These are phyloP conservation scores for Hypoxylon rubiginosum DNA, from an alignment of 2,329 filamentous ascomycete genomes.

Conservation along the genomic window DNA sequence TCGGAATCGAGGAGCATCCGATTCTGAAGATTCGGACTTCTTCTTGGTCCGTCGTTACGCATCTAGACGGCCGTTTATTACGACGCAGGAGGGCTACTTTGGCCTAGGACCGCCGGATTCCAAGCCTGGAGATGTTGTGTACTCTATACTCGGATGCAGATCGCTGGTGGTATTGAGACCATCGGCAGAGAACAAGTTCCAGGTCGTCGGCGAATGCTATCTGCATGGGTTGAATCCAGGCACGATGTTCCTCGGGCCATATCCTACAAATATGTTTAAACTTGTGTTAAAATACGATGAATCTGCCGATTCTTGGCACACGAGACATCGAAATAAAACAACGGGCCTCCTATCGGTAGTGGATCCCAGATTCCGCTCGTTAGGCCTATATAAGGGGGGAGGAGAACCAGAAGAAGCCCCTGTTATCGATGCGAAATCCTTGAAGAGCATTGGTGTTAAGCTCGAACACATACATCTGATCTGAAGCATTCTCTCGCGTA, in stretches of 20 bases:
- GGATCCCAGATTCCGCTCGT: background rate
- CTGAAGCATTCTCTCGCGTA: background rate
- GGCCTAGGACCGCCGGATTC: background rate
- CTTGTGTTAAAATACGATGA: background rate
- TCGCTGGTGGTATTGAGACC: background rate
- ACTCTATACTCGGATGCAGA: background rate
- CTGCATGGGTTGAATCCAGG: background rate
- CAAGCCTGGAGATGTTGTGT: background rate
- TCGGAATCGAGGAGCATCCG: background rate
- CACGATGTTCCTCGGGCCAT: background rate
- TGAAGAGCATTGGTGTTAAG: background rate
- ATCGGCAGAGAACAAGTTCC: background rate
- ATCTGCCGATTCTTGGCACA: background rate
- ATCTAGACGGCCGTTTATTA: background rate
- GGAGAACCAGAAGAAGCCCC: background rate
- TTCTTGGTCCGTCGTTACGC: background rate
- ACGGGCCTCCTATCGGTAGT: background rate
- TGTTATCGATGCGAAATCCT: background rate
- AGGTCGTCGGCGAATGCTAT: conserved; percentile 1
- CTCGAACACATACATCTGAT: conserved; percentile 1
- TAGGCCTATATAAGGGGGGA: background rate
- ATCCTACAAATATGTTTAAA: background rate
- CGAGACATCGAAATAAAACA: background rate
- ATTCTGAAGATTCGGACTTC: background rate
- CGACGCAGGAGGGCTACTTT: background rate